Evolutionary conservation across 257 asterid species (phyloP).

Genomic region (Rhazya stricta): DNA sequence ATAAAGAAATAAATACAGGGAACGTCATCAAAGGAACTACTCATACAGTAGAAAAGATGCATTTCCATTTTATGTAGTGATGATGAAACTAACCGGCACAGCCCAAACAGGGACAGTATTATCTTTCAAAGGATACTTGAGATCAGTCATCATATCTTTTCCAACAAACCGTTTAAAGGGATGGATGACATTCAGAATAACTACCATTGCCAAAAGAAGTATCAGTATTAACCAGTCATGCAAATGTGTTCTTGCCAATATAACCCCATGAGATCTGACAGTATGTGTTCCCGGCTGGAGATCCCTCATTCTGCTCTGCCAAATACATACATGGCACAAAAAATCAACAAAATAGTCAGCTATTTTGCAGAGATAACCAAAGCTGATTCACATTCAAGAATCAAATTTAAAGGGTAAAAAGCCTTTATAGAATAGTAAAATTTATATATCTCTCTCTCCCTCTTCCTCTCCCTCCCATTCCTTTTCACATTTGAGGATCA

Average conservation of each 20-base stretch:
- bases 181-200: slow-evolving; percentile 43
- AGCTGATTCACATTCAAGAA: too few relatives aligned
- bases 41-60: not conserved
- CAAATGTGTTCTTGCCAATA: slow-evolving; percentile 58
- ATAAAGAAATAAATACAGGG: not conserved
- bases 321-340: slow-evolving; percentile 10
- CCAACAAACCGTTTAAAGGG: slow-evolving; percentile 84
- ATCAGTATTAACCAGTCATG: slow-evolving; percentile 83
- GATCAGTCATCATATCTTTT: slow-evolving; percentile 83
- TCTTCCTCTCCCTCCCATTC: not conserved
- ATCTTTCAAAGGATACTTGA: slow-evolving; percentile 59
- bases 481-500: not conserved
- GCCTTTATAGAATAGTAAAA: too few relatives aligned
- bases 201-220: slow-evolving; percentile 37
- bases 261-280: slow-evolving; percentile 66
- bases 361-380: not conserved
- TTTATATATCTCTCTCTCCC: not conserved
- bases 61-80: not conserved
- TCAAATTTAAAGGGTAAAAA: too few relatives aligned
- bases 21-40: not conserved
- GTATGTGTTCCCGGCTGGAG: slow-evolving; percentile 54
- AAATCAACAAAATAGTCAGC: slow-evolving; percentile 3
- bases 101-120: slow-evolving; percentile 66
- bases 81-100: slow-evolving; percentile 56
- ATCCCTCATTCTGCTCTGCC: slow-evolving; percentile 57